These are phyloP conservation scores for Massarina eburnea DNA, from an alignment of 2,329 filamentous ascomycete species.

Conservation along the genomic window DNA sequence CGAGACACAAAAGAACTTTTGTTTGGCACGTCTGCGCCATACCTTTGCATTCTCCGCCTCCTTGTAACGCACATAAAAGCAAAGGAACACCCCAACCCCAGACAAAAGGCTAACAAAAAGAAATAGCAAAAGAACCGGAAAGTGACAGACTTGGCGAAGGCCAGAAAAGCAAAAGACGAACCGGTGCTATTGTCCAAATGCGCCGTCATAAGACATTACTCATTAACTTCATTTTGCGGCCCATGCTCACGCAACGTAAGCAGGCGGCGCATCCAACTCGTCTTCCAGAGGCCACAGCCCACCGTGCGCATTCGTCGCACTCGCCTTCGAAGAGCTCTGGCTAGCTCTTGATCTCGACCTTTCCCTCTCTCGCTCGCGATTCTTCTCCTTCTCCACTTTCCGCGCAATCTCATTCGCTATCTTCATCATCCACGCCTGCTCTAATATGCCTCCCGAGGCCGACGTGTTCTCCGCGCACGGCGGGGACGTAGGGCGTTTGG, in stretches of 20 bases:
- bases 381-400: constrained; percentile 84
- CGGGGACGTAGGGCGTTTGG: constrained; percentile 20
- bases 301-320: constrained; percentile 9
- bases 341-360: background rate
- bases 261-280: constrained; percentile 34
- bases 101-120: no score
- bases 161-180: background rate
- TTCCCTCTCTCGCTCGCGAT: background rate
- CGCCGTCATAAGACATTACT: constrained; percentile 1
- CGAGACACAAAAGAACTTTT: no score
- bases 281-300: constrained; percentile 27
- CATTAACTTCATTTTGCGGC: background rate
- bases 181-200: background rate
- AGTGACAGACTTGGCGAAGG: no score
- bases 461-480: constrained; percentile 24
- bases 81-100: no score
- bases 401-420: constrained; percentile 91
- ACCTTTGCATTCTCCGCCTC: no score
- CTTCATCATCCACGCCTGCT: constrained; percentile 87
- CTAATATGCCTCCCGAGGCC: constrained; percentile 59
- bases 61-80: no score
- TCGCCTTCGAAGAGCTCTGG: constrained; percentile 5
- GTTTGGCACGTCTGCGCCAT: no score
- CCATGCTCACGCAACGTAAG: constrained; percentile 31
- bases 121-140: no score